phyloP scores from a whole-genome alignment of 1,284 basidiomycete genomes.

The Leccinum pallidistipes region DNA sequence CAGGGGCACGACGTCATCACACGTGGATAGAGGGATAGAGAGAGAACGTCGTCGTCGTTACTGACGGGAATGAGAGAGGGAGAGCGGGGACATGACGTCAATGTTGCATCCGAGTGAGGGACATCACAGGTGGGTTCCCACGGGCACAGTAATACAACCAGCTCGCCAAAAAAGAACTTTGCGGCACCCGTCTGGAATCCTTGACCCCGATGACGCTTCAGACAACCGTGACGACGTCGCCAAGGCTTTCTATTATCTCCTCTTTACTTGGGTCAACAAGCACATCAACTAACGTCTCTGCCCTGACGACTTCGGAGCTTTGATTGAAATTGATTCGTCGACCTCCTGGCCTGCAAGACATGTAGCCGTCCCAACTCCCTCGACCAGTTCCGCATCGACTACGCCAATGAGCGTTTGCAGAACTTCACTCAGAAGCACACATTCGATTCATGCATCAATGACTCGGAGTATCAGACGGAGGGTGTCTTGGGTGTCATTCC shows the following conservation, averaged over 20 bases:
- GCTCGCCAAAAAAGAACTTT: neutral
- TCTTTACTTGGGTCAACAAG: neutral
- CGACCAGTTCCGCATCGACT: neutral
- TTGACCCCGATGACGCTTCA: neutral
- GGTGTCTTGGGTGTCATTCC: neutral
- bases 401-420: neutral
- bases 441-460: neutral
- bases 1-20: too few relatives aligned
- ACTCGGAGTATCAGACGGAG: neutral
- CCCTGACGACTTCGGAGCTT: neutral
- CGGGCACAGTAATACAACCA: too few relatives aligned
- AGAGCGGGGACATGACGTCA: neutral
- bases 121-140: too few relatives aligned
- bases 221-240: neutral
- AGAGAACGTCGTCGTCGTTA: too few relatives aligned
- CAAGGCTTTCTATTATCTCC: neutral
- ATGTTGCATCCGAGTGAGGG: neutral
- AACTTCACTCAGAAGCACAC: neutral
- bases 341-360: neutral
- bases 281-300: neutral
- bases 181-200: neutral
- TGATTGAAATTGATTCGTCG: neutral
- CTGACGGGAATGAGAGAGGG: conserved; percentile 4
- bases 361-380: neutral
- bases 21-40: too few relatives aligned